These are phyloP conservation scores for Epicoccum nigrum DNA, from an alignment of 2,329 filamentous ascomycete species.

Conservation along the genomic window DNA sequence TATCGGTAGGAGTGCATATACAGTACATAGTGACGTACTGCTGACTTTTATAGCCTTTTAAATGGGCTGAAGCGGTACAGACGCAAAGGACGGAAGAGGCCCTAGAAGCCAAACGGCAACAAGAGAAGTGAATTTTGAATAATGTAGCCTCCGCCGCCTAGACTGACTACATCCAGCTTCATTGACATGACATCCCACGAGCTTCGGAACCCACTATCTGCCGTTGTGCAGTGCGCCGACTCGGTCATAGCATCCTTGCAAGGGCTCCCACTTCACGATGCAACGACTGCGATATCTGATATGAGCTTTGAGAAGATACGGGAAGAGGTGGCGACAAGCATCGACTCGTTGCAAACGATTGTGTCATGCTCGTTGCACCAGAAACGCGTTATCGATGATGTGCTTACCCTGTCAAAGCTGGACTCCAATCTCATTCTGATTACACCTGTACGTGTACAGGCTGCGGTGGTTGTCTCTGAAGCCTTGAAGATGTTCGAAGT, in stretches of 20 bases:
- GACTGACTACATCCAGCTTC: conserved; percentile 28
- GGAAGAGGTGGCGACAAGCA: conserved; percentile 29
- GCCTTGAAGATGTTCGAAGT: conserved; percentile 40
- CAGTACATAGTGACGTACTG: neutral
- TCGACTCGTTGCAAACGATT: conserved; percentile 43
- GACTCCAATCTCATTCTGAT: conserved; percentile 38
- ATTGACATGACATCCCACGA: conserved; percentile 49
- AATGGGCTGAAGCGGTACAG: conserved; percentile 47
- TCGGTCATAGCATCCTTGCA: conserved; percentile 39
- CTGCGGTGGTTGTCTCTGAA: conserved; percentile 28
- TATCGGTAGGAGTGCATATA: conserved; percentile 22
- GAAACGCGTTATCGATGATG: conserved; percentile 50
- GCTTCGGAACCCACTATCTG: conserved; percentile 40
- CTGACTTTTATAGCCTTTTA: conserved; percentile 31
- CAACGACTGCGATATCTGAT: conserved; percentile 6
- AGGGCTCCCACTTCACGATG: conserved; percentile 2
- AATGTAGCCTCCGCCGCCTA: too few relatives aligned
- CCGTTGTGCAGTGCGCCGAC: conserved; percentile 53
- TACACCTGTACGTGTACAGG: conserved; percentile 32
- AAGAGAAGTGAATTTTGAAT: conserved; percentile 36
- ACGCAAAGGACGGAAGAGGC: conserved; percentile 43
- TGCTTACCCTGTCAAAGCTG: conserved; percentile 45
- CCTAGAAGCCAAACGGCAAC: conserved; percentile 46
- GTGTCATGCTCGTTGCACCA: conserved; percentile 49
- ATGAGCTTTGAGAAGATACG: conserved; percentile 16